Percentiles rank a stretch among this genome's conserved stretches.
These are phyloP conservation scores for Thraustochytrium striatum DNA, from an alignment of 352 stramenopile genomes.

Conservation along the genomic window DNA sequence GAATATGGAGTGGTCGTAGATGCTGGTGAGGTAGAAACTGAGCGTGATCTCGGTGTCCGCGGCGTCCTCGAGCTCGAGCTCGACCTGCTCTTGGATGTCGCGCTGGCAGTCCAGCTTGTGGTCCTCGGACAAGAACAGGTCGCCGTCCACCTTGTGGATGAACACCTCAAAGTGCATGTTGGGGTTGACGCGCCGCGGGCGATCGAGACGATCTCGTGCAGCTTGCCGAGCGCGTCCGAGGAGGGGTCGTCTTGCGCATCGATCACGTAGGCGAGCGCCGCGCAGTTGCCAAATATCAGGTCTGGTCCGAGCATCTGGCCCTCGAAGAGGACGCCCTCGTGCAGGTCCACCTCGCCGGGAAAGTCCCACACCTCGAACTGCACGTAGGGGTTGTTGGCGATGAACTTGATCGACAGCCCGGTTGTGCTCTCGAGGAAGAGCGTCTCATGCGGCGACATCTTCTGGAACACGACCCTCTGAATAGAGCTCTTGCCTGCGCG, in stretches of 20 bases:
- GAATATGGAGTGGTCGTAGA: constrained; percentile 95
- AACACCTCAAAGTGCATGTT: constrained; percentile 96
- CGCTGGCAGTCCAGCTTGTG: constrained; percentile 96
- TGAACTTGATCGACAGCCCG: constrained; percentile 86
- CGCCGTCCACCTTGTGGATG: constrained; percentile 98
- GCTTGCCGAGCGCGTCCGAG: constrained; percentile 63
- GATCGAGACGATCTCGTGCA: constrained; percentile 62
- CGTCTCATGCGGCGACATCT: constrained; percentile 97
- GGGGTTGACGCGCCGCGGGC: constrained; percentile 77
- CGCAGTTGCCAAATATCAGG: constrained; percentile 82
- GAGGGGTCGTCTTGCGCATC: constrained; percentile 90
- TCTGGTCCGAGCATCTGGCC: constrained; percentile 72
- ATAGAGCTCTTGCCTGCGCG: constrained; percentile 77
- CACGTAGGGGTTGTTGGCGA: constrained; percentile 95
- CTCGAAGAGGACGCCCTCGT: constrained; percentile 69
- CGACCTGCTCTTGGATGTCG: constrained; percentile 94
- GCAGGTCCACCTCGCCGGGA: constrained; percentile 86
- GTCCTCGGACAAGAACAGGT: constrained; percentile 96
- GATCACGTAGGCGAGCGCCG: constrained; percentile 93
- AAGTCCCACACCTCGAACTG: constrained; percentile 99
- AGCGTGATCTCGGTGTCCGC: constrained; percentile 84
- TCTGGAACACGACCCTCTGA: constrained; percentile 97
- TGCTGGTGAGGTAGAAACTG: constrained; percentile 80
- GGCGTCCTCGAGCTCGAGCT: constrained; percentile 87
- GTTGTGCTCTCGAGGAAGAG: constrained; percentile 86